Base-by-base conservation (phyloP, 75 land plant species). In the Pinus taeda region DNA sequence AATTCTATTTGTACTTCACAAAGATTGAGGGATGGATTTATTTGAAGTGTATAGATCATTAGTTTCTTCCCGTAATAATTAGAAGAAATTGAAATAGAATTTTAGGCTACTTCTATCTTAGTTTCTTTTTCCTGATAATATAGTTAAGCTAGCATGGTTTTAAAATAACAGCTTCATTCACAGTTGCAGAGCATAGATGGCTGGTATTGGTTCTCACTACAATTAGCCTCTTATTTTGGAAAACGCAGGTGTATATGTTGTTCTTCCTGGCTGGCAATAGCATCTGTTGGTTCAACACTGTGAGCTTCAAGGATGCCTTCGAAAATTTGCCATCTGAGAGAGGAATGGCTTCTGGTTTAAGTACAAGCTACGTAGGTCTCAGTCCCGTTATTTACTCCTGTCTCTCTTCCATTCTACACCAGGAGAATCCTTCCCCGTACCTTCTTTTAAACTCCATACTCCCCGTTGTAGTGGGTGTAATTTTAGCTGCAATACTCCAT, bases 221-320 rank as follows among this genome's bases (percentile, higher is more conserved):
- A 49, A 8, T 49, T 1, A 49, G 11, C 9, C 9, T 49, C 12
- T 49, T 45, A 26, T 33, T 26, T 29, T 78, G 64, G 15, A 66
- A 36, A n/a, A 17, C 2, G 81, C 87, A 88, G 88, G 88, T 85
- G 3, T 83, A 80, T 76, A 49, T 85, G 0, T 21, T 85, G 26
- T 85, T 85, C 76, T 36, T 88, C 56, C 17, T 90, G 37, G 81
- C 87, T 4, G 90, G 92, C 6, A 85, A 81, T 26, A 90, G 92
- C 82, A 83, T 87, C 49, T 84, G 85, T 64, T 90, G 92, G 92
- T 87, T 90, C 81, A 87, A 87, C 85, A 90, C 92, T 3, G 85
- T 83, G 13, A 85, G 85, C 75, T 87, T 76, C 37, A 80, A 88
- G 9, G 67, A 83, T 36, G 88, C 87, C 85, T 83, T 81, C 59